These are phyloP conservation scores for Cyamopsis tetragonoloba DNA, from an alignment of 306 rosid genomes.

Conservation along the genomic window DNA sequence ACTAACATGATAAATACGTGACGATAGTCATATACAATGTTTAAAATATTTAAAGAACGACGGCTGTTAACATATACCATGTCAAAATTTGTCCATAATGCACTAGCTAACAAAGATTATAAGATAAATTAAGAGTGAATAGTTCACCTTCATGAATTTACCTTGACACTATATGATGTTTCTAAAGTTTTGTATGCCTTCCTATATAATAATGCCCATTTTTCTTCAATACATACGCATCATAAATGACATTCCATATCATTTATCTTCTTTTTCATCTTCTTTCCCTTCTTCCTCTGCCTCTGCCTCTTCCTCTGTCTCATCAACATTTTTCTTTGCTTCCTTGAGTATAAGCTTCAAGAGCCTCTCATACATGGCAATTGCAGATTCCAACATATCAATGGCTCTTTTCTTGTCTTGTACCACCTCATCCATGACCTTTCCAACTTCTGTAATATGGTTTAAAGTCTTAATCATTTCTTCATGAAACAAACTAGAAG, in stretches of 20 bases:
- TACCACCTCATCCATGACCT: conserved; percentile 7
- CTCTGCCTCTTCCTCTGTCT: neutral
- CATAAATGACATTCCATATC: neutral
- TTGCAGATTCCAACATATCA: conserved; percentile 60
- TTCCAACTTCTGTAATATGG: conserved; percentile 35
- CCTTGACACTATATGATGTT: neutral
- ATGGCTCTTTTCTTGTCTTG: conserved; percentile 52
- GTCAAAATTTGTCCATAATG: too few species aligned
- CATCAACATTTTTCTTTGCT: conserved; percentile 32
- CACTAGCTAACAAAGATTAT: too few species aligned
- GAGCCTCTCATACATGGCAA: conserved; percentile 55
- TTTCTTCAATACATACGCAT: neutral
- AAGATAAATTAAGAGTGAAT: too few species aligned
- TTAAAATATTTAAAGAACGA: too few species aligned
- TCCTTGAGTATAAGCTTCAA: conserved; percentile 67
- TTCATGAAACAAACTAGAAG: conserved; percentile 9
- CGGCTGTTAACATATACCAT: too few species aligned
- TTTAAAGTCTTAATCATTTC: conserved; percentile 28
- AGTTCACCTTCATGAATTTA: too few species aligned
- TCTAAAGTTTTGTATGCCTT: neutral
- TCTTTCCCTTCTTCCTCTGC: neutral
- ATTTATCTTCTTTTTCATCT: neutral
- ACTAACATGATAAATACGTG: too few species aligned
- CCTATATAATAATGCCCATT: neutral
- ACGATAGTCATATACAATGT: too few species aligned